phyloP scores from a whole-genome alignment of 2,329 filamentous ascomycete species.

The Aschersonia sp. region DNA sequence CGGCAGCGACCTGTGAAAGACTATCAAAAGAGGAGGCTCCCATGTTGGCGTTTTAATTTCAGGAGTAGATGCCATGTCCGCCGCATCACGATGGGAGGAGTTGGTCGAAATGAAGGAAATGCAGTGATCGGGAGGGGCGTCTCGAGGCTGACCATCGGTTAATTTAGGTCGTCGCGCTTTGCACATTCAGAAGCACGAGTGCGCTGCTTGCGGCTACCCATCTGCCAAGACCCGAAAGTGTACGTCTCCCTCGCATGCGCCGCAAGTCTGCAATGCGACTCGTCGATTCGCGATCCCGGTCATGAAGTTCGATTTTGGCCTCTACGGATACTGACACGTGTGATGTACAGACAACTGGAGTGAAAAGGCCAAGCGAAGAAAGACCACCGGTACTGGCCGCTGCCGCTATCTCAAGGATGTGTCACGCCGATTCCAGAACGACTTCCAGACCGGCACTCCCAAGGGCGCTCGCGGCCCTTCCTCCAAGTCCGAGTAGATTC shows the following conservation, averaged over 20 bases:
- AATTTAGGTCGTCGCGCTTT: slow-evolving; percentile 76
- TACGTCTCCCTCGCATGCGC: slow-evolving; percentile 40
- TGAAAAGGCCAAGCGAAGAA: slow-evolving; percentile 99
- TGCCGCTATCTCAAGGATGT: slow-evolving; percentile 91
- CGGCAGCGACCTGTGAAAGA: neutral
- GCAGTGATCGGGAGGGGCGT: neutral
- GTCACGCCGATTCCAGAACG: slow-evolving; percentile 88
- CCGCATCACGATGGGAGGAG: too few species aligned
- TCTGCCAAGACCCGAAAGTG: slow-evolving; percentile 96
- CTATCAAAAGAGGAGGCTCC: slow-evolving; percentile 1
- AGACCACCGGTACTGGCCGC: slow-evolving; percentile 94
- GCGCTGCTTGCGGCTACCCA: slow-evolving; percentile 89
- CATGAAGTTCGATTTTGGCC: too few species aligned
- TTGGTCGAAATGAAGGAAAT: slow-evolving; percentile 1
- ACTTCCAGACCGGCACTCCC: slow-evolving; percentile 82
- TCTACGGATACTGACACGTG: too few species aligned
- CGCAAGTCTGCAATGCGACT: too few species aligned
- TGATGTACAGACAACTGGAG: slow-evolving; percentile 78
- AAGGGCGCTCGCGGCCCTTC: slow-evolving; percentile 51
- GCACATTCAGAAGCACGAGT: slow-evolving; percentile 99
- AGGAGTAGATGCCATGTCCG: too few species aligned
- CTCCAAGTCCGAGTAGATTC: slow-evolving; percentile 9
- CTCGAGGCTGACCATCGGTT: slow-evolving; percentile 8
- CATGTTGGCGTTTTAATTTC: too few species aligned
- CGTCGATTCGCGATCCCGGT: too few species aligned